phyloP scores from a whole-genome alignment of 768 basidiomycete species.

The Suillus spraguei region DNA sequence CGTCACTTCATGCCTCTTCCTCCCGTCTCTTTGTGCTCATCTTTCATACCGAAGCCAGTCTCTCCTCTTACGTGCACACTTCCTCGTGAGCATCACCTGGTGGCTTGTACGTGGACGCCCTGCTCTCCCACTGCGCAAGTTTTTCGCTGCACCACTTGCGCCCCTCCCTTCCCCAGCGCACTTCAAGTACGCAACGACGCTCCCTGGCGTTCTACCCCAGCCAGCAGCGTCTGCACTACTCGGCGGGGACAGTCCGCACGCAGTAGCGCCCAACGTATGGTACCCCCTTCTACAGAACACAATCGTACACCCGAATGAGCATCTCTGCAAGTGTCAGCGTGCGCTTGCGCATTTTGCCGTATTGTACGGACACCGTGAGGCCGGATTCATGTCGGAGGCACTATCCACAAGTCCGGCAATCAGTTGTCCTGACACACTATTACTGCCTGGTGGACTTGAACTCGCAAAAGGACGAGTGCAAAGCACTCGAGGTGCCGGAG shows the following conservation, averaged over 20 bases:
- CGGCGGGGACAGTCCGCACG: constrained; percentile 36
- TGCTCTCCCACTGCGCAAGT: constrained; percentile 47
- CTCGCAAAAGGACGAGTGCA: constrained; percentile 13
- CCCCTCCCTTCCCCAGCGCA: constrained; percentile 22
- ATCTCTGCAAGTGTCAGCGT: constrained; percentile 51
- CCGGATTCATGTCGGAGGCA: constrained; percentile 34
- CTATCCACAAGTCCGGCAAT: constrained; percentile 6
- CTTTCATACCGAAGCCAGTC: constrained; percentile 60
- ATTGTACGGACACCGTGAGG: constrained; percentile 44
- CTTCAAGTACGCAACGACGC: constrained; percentile 26
- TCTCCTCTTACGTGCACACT: constrained; percentile 60
- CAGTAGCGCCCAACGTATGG: constrained; percentile 58
- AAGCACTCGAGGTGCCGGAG: constrained; percentile 42
- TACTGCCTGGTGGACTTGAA: constrained; percentile 9
- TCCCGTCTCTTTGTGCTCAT: constrained; percentile 50
- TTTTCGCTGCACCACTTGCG: constrained; percentile 41
- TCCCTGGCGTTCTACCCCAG: constrained; percentile 22
- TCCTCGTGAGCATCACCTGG: constrained; percentile 51
- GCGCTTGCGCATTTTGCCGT: constrained; percentile 48
- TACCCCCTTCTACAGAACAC: constrained; percentile 53
- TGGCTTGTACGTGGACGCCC: constrained; percentile 62
- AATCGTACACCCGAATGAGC: constrained; percentile 61
- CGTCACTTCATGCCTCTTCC: constrained; percentile 66
- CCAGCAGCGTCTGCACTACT: constrained; percentile 31
- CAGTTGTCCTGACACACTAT: not conserved